These are phyloP conservation scores for Claviceps digitariae DNA, from an alignment of 2,329 filamentous ascomycete genomes.

Conservation along the genomic window DNA sequence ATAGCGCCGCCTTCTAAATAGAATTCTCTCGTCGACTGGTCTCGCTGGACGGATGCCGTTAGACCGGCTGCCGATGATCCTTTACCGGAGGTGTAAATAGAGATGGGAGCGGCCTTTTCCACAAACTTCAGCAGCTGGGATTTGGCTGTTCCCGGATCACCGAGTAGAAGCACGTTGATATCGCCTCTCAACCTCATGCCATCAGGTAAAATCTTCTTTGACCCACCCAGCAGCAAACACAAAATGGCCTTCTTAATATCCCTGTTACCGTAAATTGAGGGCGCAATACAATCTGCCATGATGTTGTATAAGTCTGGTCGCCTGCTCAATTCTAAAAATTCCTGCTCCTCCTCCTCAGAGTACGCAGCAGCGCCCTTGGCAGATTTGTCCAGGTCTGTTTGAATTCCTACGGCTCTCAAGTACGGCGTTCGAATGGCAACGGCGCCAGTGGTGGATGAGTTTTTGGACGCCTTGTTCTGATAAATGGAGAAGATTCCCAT, in stretches of 20 bases:
- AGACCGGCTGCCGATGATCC: slow-evolving; percentile 95
- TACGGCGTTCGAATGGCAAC: slow-evolving; percentile 95
- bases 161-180: slow-evolving; percentile 92
- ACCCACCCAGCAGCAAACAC: slow-evolving; percentile 84
- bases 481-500: slow-evolving; percentile 99
- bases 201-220: slow-evolving; percentile 94
- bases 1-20: slow-evolving; percentile 97
- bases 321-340: slow-evolving; percentile 83
- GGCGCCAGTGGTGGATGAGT: slow-evolving; percentile 57
- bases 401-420: slow-evolving; percentile 81
- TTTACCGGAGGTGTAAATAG: slow-evolving; percentile 97
- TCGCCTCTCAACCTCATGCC: slow-evolving; percentile 96
- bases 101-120: slow-evolving; percentile 88
- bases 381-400: slow-evolving; percentile 79
- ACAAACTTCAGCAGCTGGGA: slow-evolving; percentile 96
- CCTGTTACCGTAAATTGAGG: slow-evolving; percentile 89
- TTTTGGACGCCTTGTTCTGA: slow-evolving; percentile 78
- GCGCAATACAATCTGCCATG: slow-evolving; percentile 85
- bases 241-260: slow-evolving; percentile 98
- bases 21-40: slow-evolving; percentile 85
- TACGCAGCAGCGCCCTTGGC: slow-evolving; percentile 75
- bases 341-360: slow-evolving; percentile 91
- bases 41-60: slow-evolving; percentile 90
- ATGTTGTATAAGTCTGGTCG: slow-evolving; percentile 83
- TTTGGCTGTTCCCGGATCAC: slow-evolving; percentile 96